A percentile compares a stretch with the other conserved stretches of the same genome.
These are phyloP conservation scores for Lactifluus piperatus DNA, from an alignment of 768 basidiomycete genomes.

Conservation along the genomic window DNA sequence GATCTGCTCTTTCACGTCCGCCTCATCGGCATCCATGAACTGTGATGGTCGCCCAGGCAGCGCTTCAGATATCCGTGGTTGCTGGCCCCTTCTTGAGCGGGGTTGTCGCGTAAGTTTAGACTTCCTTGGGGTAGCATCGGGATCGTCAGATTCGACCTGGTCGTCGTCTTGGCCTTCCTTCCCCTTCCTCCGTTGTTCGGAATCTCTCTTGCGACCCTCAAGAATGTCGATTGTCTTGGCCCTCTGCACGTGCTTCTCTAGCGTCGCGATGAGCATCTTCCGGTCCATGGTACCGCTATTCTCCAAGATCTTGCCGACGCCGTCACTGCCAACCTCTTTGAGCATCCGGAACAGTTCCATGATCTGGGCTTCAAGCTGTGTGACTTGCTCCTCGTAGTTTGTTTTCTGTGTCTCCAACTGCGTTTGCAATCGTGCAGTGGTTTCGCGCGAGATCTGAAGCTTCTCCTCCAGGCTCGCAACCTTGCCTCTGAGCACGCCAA, in stretches of 20 bases:
- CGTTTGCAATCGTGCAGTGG: constrained; percentile 62
- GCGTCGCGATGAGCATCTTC: constrained; percentile 65
- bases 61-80: constrained; percentile 32
- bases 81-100: constrained; percentile 28
- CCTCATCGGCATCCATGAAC: constrained; percentile 86
- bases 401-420: constrained; percentile 70
- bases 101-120: constrained; percentile 34
- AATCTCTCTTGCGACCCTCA: constrained; percentile 52
- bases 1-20: constrained; percentile 75
- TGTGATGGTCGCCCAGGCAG: constrained; percentile 60
- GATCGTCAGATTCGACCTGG: constrained; percentile 40
- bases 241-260: constrained; percentile 78
- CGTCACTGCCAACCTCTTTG: constrained; percentile 62
- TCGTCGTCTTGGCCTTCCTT: constrained; percentile 31
- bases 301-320: constrained; percentile 64
- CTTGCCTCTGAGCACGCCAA: constrained; percentile 72
- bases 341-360: constrained; percentile 93
- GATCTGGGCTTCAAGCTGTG: constrained; percentile 85
- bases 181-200: constrained; percentile 24
- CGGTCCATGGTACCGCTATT: constrained; percentile 61
- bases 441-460: constrained; percentile 69
- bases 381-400: constrained; percentile 78
- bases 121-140: constrained; percentile 51
- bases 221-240: constrained; percentile 78
- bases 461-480: constrained; percentile 66